Conservation (phyloP, 2,329 filamentous ascomycete species). For the Beauveria australis region DNA sequence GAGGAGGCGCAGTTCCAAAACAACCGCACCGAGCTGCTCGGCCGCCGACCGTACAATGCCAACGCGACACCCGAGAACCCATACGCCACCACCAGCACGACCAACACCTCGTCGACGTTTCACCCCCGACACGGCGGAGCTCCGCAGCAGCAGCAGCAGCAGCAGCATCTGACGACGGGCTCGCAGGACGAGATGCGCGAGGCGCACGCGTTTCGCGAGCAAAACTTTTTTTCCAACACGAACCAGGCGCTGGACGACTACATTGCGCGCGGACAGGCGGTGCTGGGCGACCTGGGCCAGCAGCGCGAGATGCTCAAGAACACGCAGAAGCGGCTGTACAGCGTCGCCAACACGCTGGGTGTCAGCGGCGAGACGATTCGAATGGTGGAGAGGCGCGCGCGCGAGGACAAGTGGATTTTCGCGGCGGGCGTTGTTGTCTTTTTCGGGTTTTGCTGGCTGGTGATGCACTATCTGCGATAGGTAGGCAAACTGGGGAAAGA, state of each 20-base stretch:
- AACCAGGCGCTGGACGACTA: constrained; percentile 89
- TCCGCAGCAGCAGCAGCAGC: background rate
- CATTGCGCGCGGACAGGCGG: constrained; percentile 80
- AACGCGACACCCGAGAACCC: constrained; percentile 73
- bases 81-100: constrained; percentile 55
- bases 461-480: constrained; percentile 72
- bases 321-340: constrained; percentile 85
- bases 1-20: constrained; percentile 62
- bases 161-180: constrained; percentile 33
- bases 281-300: constrained; percentile 78
- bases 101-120: constrained; percentile 23
- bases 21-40: constrained; percentile 75
- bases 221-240: constrained; percentile 76
- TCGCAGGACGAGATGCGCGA: constrained; percentile 63
- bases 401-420: constrained; percentile 98
- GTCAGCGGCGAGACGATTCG: constrained; percentile 93
- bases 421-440: constrained; percentile 79
- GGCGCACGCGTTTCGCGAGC: constrained; percentile 77
- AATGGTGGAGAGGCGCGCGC: constrained; percentile 86
- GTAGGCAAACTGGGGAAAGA: background rate
- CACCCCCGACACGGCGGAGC: constrained; percentile 31
- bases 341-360: constrained; percentile 86
- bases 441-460: constrained; percentile 84
- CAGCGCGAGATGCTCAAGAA: constrained; percentile 93
- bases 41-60: constrained; percentile 69